phyloP scores from a whole-genome alignment of 331 rosid species.

The Cydonia oblonga region DNA sequence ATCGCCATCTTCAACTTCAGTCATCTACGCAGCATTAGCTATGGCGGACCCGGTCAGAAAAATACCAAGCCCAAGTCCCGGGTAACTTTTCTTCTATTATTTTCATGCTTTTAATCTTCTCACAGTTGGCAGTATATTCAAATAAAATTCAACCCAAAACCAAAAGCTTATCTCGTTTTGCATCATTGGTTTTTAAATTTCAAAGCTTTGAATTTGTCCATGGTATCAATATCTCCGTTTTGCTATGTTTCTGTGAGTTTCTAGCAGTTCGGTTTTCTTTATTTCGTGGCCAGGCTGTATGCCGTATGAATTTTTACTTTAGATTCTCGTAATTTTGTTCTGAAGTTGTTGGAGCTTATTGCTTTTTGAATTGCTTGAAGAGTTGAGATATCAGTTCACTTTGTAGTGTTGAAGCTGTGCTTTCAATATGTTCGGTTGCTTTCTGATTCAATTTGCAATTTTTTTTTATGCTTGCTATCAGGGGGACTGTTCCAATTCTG shows the following conservation, averaged over 20 bases:
- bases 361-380: background rate
- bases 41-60: slow-evolving; percentile 31
- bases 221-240: background rate
- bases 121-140: background rate
- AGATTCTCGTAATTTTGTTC: background rate
- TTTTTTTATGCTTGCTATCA: slow-evolving; percentile 10
- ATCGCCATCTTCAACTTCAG: slow-evolving; percentile 2
- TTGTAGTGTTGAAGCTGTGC: no score
- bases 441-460: background rate
- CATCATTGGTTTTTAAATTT: background rate
- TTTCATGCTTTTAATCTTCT: background rate
- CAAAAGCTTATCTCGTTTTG: background rate
- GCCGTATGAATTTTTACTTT: background rate
- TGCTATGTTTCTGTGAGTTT: background rate
- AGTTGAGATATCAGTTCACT: background rate
- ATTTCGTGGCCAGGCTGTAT: slow-evolving; percentile 1
- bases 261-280: slow-evolving; percentile 12
- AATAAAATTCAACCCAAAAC: background rate
- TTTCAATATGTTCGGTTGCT: background rate
- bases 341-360: background rate
- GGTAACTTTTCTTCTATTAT: background rate
- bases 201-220: background rate
- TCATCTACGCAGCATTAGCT: slow-evolving; percentile 10
- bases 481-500: slow-evolving; percentile 13
- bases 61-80: background rate